Evolutionary conservation across 1,284 basidiomycete genomes (phyloP).

Genomic region (Peniophora sp.): DNA sequence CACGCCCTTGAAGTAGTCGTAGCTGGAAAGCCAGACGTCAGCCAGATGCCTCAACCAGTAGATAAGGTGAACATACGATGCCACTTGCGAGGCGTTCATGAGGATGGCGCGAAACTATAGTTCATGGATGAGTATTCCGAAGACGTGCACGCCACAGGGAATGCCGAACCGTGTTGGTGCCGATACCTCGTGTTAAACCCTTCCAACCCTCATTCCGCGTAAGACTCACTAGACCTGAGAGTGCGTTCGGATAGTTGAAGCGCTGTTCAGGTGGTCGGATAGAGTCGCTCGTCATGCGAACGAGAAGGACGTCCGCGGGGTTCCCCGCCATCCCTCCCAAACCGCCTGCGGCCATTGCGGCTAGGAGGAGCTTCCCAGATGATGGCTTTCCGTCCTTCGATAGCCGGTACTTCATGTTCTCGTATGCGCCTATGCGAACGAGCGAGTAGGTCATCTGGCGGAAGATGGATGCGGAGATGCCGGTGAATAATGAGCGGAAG

Average conservation of each 20-base stretch:
- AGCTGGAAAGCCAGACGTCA: conserved; percentile 38
- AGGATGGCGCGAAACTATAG: conserved; percentile 63
- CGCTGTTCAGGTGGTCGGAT: conserved; percentile 64
- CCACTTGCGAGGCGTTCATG: conserved; percentile 92
- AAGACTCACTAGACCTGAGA: conserved; percentile 61
- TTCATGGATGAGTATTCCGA: conserved; percentile 49
- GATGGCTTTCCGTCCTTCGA: conserved; percentile 40
- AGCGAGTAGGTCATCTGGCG: conserved; percentile 92
- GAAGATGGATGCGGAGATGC: conserved; percentile 78
- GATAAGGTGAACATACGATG: conserved; percentile 81
- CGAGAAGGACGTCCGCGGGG: conserved; percentile 72
- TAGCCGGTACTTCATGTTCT: conserved; percentile 59
- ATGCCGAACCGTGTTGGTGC: conserved; percentile 63
- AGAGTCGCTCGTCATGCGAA: conserved; percentile 86
- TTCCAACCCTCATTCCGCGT: conserved; percentile 63
- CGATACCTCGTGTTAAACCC: conserved; percentile 71
- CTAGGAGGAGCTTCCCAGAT: conserved; percentile 46
- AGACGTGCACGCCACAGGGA: conserved; percentile 29
- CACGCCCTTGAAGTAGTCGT: conserved; percentile 78
- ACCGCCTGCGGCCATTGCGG: conserved; percentile 67
- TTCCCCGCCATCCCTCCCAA: conserved; percentile 78
- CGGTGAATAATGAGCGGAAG: conserved; percentile 70
- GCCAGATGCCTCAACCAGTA: no score
- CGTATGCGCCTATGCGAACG: conserved; percentile 81
- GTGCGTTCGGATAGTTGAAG: conserved; percentile 73